Conservation (phyloP, 2,329 filamentous ascomycete species). For the Sporothrix phasma region DNA sequence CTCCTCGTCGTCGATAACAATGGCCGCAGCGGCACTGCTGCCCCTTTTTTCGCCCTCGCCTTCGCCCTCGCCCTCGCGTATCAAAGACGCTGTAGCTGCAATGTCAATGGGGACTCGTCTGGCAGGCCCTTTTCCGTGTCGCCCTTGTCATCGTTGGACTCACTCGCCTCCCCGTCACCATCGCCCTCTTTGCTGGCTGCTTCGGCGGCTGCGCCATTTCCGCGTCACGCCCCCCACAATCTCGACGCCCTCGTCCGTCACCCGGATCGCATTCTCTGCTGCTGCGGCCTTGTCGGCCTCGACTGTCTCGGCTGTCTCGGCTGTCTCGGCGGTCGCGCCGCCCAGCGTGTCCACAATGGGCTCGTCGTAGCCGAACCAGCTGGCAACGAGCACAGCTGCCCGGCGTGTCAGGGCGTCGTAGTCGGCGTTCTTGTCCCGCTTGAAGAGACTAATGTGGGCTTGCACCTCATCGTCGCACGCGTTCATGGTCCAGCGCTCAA, state of each 20-base stretch:
- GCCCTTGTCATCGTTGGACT: not conserved
- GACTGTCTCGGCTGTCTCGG: constrained; percentile 19
- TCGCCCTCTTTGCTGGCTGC: not conserved
- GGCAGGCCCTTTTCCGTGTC: constrained; percentile 26
- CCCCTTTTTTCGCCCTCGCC: not conserved
- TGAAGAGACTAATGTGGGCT: constrained; percentile 61
- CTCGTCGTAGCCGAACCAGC: constrained; percentile 44
- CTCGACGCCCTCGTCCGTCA: constrained; percentile 17
- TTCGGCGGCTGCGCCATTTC: not conserved
- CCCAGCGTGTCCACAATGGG: constrained; percentile 30
- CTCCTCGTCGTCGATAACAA: constrained; percentile 22
- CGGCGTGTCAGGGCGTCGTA: constrained; percentile 55
- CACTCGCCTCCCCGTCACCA: not conserved
- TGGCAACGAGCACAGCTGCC: constrained; percentile 45
- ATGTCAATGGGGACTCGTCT: constrained; percentile 43
- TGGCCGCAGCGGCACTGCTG: not conserved
- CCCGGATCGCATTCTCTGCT: constrained; percentile 13
- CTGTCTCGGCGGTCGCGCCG: constrained; percentile 26
- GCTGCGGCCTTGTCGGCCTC: constrained; percentile 19
- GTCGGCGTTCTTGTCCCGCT: constrained; percentile 48
- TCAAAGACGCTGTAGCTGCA: constrained; percentile 39
- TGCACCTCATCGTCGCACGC: constrained; percentile 59
- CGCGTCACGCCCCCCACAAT: constrained; percentile 4
- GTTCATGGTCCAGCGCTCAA: constrained; percentile 50
- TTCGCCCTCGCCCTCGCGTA: not conserved